Conservation (phyloP, 306 rosid species). For the Begonia loranthoides region DNA sequence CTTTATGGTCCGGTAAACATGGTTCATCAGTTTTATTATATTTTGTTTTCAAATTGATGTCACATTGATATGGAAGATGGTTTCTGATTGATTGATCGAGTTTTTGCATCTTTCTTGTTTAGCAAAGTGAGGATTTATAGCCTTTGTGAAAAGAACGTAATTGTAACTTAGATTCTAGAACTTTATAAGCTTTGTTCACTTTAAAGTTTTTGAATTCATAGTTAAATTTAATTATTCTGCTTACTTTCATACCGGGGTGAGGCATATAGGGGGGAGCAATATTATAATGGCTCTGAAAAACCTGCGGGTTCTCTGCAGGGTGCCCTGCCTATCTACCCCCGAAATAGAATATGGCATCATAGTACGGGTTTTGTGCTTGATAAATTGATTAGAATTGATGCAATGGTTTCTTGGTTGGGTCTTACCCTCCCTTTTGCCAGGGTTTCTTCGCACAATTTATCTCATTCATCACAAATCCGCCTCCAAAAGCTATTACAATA, state of each 20-base stretch:
- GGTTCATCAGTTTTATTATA: too few relatives aligned
- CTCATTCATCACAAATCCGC: neutral
- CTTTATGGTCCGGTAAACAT: too few relatives aligned
- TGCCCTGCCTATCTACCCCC: neutral
- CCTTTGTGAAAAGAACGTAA: too few relatives aligned
- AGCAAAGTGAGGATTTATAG: too few relatives aligned
- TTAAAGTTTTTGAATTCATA: too few relatives aligned
- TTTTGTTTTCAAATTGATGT: too few relatives aligned
- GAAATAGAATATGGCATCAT: neutral
- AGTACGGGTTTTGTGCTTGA: slow-evolving; percentile 1
- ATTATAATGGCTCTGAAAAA: neutral
- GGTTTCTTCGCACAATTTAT: neutral
- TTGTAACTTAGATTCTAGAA: too few relatives aligned
- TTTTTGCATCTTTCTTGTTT: too few relatives aligned
- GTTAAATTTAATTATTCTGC: too few relatives aligned
- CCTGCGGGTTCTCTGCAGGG: slow-evolving; percentile 1
- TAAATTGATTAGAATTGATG: neutral
- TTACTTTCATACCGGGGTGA: neutral
- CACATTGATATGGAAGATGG: too few relatives aligned
- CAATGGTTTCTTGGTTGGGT: neutral
- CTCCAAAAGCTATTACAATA: neutral
- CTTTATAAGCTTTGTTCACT: too few relatives aligned
- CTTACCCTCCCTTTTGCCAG: neutral
- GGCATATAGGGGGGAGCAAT: neutral
- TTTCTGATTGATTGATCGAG: too few relatives aligned